Evolutionary conservation across 2,329 filamentous ascomycete genomes (phyloP).

Genomic region (Tolypocladium pustulatum): DNA sequence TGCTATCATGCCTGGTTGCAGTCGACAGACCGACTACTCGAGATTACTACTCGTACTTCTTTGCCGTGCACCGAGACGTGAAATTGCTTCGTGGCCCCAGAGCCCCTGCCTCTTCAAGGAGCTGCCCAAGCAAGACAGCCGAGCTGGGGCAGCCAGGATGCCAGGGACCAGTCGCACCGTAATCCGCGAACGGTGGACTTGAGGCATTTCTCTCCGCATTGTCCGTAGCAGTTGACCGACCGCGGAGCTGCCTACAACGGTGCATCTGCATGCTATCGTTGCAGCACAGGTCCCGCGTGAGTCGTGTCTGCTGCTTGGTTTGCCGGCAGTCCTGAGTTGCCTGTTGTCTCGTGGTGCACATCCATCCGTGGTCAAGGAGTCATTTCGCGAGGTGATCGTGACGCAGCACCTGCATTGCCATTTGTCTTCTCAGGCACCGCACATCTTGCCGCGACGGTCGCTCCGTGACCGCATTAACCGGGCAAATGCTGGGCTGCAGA

Average conservation of each 20-base stretch:
- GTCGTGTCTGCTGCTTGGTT: background rate
- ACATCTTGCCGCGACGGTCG: background rate
- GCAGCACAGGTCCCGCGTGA: slow-evolving; percentile 1
- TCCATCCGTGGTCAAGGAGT: background rate
- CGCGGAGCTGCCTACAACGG: background rate
- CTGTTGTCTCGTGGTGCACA: background rate
- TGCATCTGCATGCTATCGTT: background rate
- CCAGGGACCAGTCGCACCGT: background rate
- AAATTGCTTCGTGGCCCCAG: background rate
- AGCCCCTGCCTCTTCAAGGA: background rate
- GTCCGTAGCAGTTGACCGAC: slow-evolving; percentile 3
- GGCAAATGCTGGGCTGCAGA: background rate
- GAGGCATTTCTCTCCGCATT: slow-evolving; percentile 24
- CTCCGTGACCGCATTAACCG: background rate
- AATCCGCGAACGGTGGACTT: slow-evolving; percentile 10
- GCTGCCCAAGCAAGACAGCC: background rate
- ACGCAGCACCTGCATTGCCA: background rate
- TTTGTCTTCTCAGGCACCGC: background rate
- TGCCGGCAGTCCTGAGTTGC: background rate
- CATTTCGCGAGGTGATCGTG: background rate
- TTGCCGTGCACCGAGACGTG: background rate
- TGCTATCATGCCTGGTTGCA: no score
- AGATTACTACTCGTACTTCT: no score
- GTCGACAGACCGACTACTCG: no score
- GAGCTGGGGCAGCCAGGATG: background rate